These are phyloP conservation scores for Carex pumila DNA, from an alignment of 176 grass and related monocot species.

Conservation along the genomic window DNA sequence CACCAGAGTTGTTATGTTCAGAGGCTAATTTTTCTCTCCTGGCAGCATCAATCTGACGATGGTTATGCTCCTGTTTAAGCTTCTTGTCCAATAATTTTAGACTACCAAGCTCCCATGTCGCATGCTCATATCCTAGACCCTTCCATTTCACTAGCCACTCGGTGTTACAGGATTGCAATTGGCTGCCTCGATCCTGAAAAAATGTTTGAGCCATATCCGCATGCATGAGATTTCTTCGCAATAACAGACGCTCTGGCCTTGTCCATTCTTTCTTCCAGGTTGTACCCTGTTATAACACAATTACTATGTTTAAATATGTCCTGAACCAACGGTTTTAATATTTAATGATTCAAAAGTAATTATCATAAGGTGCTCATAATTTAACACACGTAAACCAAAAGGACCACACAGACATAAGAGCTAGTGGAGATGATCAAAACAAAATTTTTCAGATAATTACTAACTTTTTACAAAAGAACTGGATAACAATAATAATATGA, in stretches of 20 bases:
- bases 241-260: conserved; percentile 50
- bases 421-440: neutral
- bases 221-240: conserved; percentile 53
- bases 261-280: conserved; percentile 75
- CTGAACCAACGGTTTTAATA: neutral
- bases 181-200: conserved; percentile 34
- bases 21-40: conserved; percentile 20
- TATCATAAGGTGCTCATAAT: neutral
- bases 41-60: conserved; percentile 26
- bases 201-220: conserved; percentile 40
- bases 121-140: conserved; percentile 64
- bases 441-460: neutral
- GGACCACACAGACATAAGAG: neutral
- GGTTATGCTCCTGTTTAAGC: conserved; percentile 50
- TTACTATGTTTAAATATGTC: too few species aligned
- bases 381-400: neutral
- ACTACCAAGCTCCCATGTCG: conserved; percentile 66
- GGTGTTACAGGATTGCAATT: conserved; percentile 36
- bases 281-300: conserved; percentile 39
- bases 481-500: neutral
- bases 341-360: neutral
- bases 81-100: conserved; percentile 46
- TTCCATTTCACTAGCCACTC: conserved; percentile 92
- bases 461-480: neutral
- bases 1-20: conserved; percentile 24